Base-by-base conservation (phyloP, 2,329 filamentous ascomycete species). In the Geosmithia flava region DNA sequence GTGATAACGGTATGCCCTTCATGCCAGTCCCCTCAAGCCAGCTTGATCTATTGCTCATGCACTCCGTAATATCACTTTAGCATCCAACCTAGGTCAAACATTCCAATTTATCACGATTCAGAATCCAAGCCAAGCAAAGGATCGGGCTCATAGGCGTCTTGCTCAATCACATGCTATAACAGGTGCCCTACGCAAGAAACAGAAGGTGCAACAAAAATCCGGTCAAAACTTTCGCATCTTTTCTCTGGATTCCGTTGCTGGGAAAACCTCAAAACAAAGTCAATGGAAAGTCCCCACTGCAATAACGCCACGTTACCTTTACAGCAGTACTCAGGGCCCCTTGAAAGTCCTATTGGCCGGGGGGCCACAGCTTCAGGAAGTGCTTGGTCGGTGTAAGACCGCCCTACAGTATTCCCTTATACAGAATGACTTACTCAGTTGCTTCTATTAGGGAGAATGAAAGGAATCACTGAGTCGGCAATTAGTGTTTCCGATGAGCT, bases 401-500 rank as follows among this genome's bases (percentile, higher is more conserved):
- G 17, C 11, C 3, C 42, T 43, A 17, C 42, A 16, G 19, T 43
- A n/a, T 23, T 15, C 16, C 17, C 23, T 43, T 13, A n/a, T 43
- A 20, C 13, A 5, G 11, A 43, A n/a, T 20, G 16, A 16, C 7
- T 43, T 5, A 20, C 19, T 19, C n/a, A n/a, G n/a, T n/a, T n/a
- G n/a, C n/a, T n/a, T n/a, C n/a, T n/a, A n/a, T 19, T 7, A 48
- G 47, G 42, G 11, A 44, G 30, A 41, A 33, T 20, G 16, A 16
- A 51, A 1, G 52, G 56, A 42, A 55, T 57, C n/a, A 42, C 57
- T 0, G 61, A 67, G 42, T 64, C 66, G 11, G 57, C 67, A 0
- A 66, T 69, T 8, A 69, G 59, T 17, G 49, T 68, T 23, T 51
- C 54, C 1, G 60, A 68, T 7, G 59, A 64, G n/a, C 56, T 65